phyloP scores from a whole-genome alignment of 2,329 filamentous ascomycete species.

The Aspergillus sp. region DNA sequence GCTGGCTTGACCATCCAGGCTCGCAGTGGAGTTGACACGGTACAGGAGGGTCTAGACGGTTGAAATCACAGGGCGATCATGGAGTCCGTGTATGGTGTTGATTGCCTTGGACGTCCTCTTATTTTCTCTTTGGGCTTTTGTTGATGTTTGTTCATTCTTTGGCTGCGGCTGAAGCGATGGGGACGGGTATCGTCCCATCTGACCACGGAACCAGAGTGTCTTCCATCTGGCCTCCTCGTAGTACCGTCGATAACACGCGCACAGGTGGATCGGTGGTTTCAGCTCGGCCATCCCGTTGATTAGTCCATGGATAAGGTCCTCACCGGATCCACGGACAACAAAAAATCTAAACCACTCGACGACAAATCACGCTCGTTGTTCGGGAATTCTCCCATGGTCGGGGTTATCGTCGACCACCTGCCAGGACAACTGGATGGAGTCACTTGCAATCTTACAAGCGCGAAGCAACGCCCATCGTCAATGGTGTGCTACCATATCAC shows the following conservation, averaged over 20 bases:
- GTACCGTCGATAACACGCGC: constrained; percentile 6
- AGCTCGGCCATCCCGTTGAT: constrained; percentile 12
- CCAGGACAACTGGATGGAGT: neutral
- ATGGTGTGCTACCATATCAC: too few relatives aligned
- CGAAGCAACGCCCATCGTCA: too few relatives aligned
- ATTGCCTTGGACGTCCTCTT: constrained; percentile 4
- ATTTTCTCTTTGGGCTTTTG: neutral
- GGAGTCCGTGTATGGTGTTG: constrained; percentile 10
- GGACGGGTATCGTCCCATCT: neutral
- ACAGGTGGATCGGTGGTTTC: constrained; percentile 14
- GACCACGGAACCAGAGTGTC: too few relatives aligned
- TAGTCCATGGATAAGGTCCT: constrained; percentile 13
- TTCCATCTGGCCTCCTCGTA: neutral
- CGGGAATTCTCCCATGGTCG: neutral
- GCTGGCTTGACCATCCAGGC: constrained; percentile 6
- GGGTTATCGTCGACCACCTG: neutral
- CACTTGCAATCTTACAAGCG: neutral
- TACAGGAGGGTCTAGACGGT: constrained; percentile 6
- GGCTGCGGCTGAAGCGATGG: neutral
- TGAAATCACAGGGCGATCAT: constrained; percentile 7
- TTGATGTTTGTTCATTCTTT: neutral
- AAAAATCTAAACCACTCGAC: constrained; percentile 3
- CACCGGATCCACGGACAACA: constrained; percentile 8
- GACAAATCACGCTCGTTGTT: constrained; percentile 6
- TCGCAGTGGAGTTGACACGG: constrained; percentile 11